Evolutionary conservation across 1,284 basidiomycete species (phyloP).

Genomic region (Erythrobasidium hasegawianum): DNA sequence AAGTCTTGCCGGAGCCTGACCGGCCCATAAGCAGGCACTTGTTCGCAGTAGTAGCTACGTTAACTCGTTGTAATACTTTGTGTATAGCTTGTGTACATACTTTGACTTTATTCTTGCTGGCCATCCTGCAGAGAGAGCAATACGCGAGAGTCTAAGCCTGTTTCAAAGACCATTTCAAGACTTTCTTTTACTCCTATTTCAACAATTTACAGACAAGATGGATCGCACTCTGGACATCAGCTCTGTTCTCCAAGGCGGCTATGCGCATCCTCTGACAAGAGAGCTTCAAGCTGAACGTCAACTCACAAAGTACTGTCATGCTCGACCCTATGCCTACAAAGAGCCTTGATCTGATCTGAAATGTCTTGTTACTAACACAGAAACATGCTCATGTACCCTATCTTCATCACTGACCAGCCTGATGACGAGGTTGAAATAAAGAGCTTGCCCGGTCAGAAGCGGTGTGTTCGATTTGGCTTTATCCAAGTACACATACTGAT

Average conservation of each 20-base stretch:
- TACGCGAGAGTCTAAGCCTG: no score
- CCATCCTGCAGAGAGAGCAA: no score
- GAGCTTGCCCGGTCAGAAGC: conserved; percentile 75
- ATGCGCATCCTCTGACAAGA: conserved; percentile 80
- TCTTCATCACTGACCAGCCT: conserved; percentile 91
- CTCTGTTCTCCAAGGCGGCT: conserved; percentile 86
- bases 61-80: no score
- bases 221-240: conserved; percentile 20
- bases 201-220: no score
- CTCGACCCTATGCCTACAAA: no score
- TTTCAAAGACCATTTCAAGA: no score
- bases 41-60: background rate
- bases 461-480: conserved; percentile 46
- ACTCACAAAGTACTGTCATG: conserved; percentile 39
- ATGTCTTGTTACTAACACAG: conserved; percentile 2
- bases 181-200: no score
- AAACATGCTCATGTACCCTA: conserved; percentile 91
- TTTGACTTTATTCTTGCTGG: no score
- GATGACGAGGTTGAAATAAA: conserved; percentile 72
- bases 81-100: no score
- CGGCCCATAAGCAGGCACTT: conserved; percentile 36
- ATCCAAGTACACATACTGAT: background rate
- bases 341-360: background rate
- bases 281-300: conserved; percentile 62
- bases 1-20: conserved; percentile 62